These are phyloP conservation scores for Yarrowia yakushimensis DNA, from an alignment of 805 yeast genomes.

Conservation along the genomic window DNA sequence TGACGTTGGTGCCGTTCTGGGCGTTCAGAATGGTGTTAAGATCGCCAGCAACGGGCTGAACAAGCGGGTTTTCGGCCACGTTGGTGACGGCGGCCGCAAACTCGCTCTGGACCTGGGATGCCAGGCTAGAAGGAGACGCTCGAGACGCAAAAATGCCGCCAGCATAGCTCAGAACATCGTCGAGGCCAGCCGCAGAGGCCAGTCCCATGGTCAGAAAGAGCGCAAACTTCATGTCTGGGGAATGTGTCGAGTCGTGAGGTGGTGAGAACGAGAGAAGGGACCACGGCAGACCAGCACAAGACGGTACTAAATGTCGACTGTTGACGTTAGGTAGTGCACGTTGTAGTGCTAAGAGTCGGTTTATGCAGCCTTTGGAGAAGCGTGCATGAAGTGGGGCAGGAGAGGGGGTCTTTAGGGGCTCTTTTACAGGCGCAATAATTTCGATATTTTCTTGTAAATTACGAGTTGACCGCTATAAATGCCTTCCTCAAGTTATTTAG, in stretches of 20 bases:
- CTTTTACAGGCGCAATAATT: neutral
- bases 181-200: neutral
- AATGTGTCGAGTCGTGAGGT: neutral
- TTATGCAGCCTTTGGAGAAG: neutral
- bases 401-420: neutral
- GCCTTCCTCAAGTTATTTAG: neutral
- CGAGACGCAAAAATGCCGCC: slow-evolving; percentile 8
- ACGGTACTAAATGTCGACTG: neutral
- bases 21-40: neutral
- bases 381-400: slow-evolving; percentile 14
- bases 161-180: neutral
- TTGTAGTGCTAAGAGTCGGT: neutral
- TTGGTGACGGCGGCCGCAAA: neutral
- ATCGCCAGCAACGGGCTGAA: neutral
- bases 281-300: neutral
- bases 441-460: neutral
- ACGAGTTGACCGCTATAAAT: too few species aligned
- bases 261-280: neutral
- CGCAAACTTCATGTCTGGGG: neutral
- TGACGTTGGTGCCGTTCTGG: neutral
- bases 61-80: slow-evolving; percentile 5
- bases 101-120: slow-evolving; percentile 7
- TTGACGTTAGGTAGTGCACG: slow-evolving; percentile 4
- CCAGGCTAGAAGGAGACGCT: neutral
- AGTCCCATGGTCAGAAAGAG: neutral